Conservation (phyloP, 1,139 yeast genomes). For the Geotrichum restrictum region DNA sequence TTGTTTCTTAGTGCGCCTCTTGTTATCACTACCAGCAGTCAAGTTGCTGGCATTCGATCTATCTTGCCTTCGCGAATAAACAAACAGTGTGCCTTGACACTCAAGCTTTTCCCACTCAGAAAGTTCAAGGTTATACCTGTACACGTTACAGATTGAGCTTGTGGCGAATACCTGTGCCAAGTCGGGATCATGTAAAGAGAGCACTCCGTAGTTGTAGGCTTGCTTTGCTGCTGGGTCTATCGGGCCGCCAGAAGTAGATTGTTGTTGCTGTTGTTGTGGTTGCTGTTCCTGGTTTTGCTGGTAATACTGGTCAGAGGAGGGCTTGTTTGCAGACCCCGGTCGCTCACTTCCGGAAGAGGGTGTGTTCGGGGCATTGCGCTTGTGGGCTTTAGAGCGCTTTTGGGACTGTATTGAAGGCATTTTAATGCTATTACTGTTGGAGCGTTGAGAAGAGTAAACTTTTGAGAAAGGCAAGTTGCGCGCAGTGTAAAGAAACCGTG, state of each 20-base stretch:
- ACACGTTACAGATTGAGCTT: constrained; percentile 79
- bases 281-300: constrained; percentile 4
- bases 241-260: constrained; percentile 10
- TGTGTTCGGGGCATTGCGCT: not conserved
- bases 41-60: constrained; percentile 23
- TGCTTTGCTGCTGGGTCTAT: constrained; percentile 26
- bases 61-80: constrained; percentile 59
- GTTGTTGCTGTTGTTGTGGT: constrained; percentile 11
- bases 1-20: constrained; percentile 21
- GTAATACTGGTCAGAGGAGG: constrained; percentile 11
- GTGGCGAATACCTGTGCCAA: constrained; percentile 69
- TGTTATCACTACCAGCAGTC: constrained; percentile 20
- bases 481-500: no score
- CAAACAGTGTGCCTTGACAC: constrained; percentile 74
- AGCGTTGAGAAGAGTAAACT: no score
- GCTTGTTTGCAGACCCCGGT: constrained; percentile 10
- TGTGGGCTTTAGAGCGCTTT: not conserved
- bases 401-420: constrained; percentile 11
- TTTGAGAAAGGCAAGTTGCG: no score
- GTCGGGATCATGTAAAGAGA: constrained; percentile 77
- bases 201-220: constrained; percentile 67
- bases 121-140: constrained; percentile 57
- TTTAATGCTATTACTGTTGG: not conserved
- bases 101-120: constrained; percentile 81
- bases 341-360: not conserved